phyloP scores from a whole-genome alignment of 2,329 filamentous ascomycete species.

The Aureobasidium sp. region DNA sequence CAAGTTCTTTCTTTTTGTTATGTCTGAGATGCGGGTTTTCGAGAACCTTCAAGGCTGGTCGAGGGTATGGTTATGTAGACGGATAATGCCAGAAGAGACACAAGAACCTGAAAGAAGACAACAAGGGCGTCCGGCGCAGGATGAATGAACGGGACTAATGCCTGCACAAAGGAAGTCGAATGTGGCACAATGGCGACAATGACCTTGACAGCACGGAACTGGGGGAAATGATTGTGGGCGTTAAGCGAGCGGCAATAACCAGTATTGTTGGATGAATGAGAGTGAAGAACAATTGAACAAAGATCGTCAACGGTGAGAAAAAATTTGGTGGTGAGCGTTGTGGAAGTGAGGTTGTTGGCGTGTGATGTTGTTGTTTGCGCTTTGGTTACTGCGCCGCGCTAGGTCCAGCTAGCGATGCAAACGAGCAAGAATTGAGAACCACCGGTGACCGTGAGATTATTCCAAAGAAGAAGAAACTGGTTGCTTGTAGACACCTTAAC shows the following conservation, averaged over 20 bases:
- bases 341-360: conserved; percentile 4
- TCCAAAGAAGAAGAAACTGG: not conserved
- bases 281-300: conserved; percentile 2
- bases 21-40: conserved; percentile 13
- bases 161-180: conserved; percentile 5
- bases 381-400: not conserved
- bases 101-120: not conserved
- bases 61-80: not conserved
- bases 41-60: conserved; percentile 9
- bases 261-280: conserved; percentile 9
- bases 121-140: conserved; percentile 1
- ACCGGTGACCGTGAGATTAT: not conserved
- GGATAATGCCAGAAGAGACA: not conserved
- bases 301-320: not conserved
- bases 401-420: conserved; percentile 9
- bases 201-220: not conserved
- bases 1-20: not conserved
- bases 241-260: conserved; percentile 1
- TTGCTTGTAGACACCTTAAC: conserved; percentile 1
- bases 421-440: conserved; percentile 1
- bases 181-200: conserved; percentile 12
- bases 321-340: not conserved
- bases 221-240: conserved; percentile 3
- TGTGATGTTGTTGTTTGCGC: conserved; percentile 9
- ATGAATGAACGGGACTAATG: not conserved